Conservation (phyloP, 768 basidiomycete species). For the Strobilomyces confusus region DNA sequence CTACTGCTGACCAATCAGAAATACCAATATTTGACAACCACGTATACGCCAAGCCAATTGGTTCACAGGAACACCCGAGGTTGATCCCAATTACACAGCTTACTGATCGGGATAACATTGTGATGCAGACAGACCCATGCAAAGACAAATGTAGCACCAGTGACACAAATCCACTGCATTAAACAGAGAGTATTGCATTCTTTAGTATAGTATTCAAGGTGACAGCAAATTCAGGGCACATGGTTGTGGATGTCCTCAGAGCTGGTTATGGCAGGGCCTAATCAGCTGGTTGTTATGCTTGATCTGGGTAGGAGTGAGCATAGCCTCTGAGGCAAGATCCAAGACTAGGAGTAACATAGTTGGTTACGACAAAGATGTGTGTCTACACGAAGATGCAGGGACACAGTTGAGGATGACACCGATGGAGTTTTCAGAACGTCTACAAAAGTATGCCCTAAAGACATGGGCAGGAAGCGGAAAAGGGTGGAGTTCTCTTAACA, state of each 20-base stretch:
- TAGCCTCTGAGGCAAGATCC: too few relatives aligned
- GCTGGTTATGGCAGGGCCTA: not conserved
- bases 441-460: too few relatives aligned
- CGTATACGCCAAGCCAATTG: not conserved
- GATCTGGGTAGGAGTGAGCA: too few relatives aligned
- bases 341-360: too few relatives aligned
- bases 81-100: not conserved
- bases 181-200: not conserved
- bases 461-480: too few relatives aligned
- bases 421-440: too few relatives aligned
- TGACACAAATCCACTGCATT: not conserved
- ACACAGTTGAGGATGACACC: too few relatives aligned
- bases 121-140: not conserved
- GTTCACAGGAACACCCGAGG: not conserved
- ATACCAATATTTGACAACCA: not conserved
- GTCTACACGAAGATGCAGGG: too few relatives aligned
- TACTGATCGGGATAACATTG: not conserved
- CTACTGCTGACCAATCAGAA: not conserved
- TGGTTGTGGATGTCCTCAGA: slow-evolving; percentile 1
- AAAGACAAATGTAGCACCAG: not conserved
- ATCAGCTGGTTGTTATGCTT: not conserved
- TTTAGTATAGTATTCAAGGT: not conserved
- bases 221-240: not conserved
- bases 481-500: too few relatives aligned
- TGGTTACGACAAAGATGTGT: too few relatives aligned